phyloP scores from a whole-genome alignment of 2,329 filamentous ascomycete species.

The Calycina herbarum region DNA sequence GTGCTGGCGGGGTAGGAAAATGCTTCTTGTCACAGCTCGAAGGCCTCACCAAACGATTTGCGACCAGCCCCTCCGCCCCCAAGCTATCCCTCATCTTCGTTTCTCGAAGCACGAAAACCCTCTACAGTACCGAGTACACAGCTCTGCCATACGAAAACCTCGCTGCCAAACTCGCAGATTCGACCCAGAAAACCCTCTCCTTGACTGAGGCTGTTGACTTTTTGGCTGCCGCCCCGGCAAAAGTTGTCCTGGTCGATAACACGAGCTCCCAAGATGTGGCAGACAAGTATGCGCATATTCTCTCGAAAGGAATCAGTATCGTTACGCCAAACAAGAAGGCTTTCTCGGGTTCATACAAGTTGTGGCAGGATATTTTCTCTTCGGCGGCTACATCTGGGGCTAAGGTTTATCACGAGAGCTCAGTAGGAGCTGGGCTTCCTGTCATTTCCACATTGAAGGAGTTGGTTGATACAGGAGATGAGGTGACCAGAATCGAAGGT shows the following conservation, averaged over 20 bases:
- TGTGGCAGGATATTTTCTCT: slow-evolving; percentile 87
- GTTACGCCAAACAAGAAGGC: slow-evolving; percentile 99
- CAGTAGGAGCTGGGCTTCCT: slow-evolving; percentile 88
- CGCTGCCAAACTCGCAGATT: slow-evolving; percentile 63
- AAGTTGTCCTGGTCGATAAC: slow-evolving; percentile 88
- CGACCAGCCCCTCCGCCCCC: slow-evolving; percentile 43
- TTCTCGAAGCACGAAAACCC: slow-evolving; percentile 78
- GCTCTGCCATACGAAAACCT: slow-evolving; percentile 61
- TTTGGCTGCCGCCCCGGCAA: slow-evolving; percentile 74
- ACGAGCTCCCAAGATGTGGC: slow-evolving; percentile 89
- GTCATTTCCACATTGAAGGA: slow-evolving; percentile 93
- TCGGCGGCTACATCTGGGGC: slow-evolving; percentile 70
- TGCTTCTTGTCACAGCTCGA: slow-evolving; percentile 84
- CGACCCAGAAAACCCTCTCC: slow-evolving; percentile 63
- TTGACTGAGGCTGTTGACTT: slow-evolving; percentile 74
- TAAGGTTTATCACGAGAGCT: slow-evolving; percentile 92
- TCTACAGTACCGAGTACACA: slow-evolving; percentile 73
- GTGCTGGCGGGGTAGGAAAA: slow-evolving; percentile 90
- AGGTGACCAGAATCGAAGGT: slow-evolving; percentile 89
- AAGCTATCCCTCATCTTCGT: slow-evolving; percentile 81
- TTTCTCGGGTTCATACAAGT: slow-evolving; percentile 76
- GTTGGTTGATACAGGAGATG: slow-evolving; percentile 89
- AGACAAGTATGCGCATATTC: slow-evolving; percentile 76
- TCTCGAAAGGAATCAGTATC: slow-evolving; percentile 81
- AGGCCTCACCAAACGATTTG: slow-evolving; percentile 62